Evolutionary conservation across 306 rosid genomes (phyloP).

Genomic region (Aeschynomene evenia): DNA sequence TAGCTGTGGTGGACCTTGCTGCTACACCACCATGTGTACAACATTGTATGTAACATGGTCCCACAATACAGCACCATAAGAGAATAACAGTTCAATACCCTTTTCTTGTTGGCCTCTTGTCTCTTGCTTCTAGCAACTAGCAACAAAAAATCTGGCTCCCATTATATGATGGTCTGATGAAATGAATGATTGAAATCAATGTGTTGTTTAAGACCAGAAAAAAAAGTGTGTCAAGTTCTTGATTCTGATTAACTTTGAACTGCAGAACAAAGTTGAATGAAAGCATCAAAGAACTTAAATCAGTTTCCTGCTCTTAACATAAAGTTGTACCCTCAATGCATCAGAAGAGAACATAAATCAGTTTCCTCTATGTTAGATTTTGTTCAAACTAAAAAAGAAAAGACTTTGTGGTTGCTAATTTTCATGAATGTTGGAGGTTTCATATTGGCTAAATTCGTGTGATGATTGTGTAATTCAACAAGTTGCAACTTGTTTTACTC

Average conservation of each 20-base stretch:
- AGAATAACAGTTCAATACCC: constrained; percentile 15
- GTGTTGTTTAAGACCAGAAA: not conserved
- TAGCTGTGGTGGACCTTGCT: constrained; percentile 13
- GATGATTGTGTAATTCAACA: not conserved
- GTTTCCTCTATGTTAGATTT: not conserved
- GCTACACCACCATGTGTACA: constrained; percentile 18
- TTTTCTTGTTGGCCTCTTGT: not conserved
- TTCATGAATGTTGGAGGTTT: not conserved
- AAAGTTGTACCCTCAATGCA: constrained; percentile 9
- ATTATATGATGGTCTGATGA: constrained; percentile 20
- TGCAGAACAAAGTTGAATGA: not conserved
- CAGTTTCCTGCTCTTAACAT: constrained; percentile 11
- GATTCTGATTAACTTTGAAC: not conserved
- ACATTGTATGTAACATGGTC: constrained; percentile 35
- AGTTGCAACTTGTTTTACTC: not conserved
- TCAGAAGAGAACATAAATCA: not conserved
- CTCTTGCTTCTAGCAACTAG: not conserved
- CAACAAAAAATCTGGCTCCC: constrained; percentile 18
- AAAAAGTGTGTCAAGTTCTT: not conserved
- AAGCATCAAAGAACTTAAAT: not conserved
- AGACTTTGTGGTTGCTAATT: not conserved
- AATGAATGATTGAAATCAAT: constrained; percentile 13
- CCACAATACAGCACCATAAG: constrained; percentile 30
- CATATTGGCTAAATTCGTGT: not conserved
- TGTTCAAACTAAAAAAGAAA: not conserved